Base-by-base conservation (phyloP, 2,329 filamentous ascomycete genomes). In the Atkinsonella texensis region DNA sequence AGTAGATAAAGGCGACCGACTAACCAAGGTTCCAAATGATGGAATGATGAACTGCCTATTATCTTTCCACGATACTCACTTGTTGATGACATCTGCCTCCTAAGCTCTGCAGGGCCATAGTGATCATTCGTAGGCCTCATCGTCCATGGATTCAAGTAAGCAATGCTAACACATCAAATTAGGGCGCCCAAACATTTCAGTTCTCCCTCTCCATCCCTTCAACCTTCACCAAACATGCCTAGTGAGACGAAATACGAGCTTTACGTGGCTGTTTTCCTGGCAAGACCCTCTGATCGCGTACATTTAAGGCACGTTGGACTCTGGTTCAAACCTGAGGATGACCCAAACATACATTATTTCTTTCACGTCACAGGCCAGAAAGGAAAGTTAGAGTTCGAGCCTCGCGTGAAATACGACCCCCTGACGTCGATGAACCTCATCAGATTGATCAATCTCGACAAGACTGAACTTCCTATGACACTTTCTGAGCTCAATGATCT, bases 251-350 rank as follows among this genome's bases (percentile, higher is more conserved):
- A 47, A 32, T 53, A 52, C 46, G 47, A 35, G 2, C 40, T 53
- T 11, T 50, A 53, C 28, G 46, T 55, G n/a, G 23, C 41, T 38
- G 46, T 54, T 7, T 23, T 46, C 40, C 43, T 32, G 42, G 46
- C 46, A 35, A 42, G 46, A n/a, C 49, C 50, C 9, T 1, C 46
- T 9, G 49, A 55, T 32, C 53, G 49, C 42, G 32, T 7, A 23
- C 49, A 53, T 31, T 53, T 40, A 13, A 52, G 54, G 43, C 48
- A 55, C 42, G 48, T 41, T 46, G 54, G 51, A 4, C 38, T 53
- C 33, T 55, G 51, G 51, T 55, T 43, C 18, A 15, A 33, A 10
- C 51, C 53, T 7, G 49, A 50, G n/a, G 48, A 51, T 28, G 28
- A 28, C 28, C 17, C 17, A 31, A 13, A 0, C 41, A 2, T 32